Percentiles rank a stretch among this genome's conserved stretches.
phyloP scores from a whole-genome alignment of 2,329 filamentous ascomycete genomes.

The Ophiostoma ulmi region DNA sequence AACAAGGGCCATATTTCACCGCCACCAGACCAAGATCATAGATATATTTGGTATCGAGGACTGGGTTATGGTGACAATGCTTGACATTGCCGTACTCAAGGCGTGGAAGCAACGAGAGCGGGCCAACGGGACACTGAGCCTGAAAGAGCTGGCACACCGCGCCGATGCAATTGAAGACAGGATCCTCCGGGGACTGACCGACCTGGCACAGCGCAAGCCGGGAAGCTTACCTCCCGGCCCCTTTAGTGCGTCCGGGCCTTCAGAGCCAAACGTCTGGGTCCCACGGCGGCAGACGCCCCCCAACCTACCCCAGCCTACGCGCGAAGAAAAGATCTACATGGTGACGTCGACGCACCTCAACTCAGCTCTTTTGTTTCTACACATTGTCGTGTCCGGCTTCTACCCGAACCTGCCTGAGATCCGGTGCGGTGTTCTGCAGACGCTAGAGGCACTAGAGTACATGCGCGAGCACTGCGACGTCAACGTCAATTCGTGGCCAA shows the following conservation, averaged over 20 bases:
- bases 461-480: slow-evolving; percentile 21
- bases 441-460: slow-evolving; percentile 15
- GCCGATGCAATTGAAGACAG: slow-evolving; percentile 19
- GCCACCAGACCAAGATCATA: slow-evolving; percentile 15
- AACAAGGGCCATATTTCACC: slow-evolving; percentile 22
- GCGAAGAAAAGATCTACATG: slow-evolving; percentile 19
- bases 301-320: not conserved
- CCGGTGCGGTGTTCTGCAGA: slow-evolving; percentile 20
- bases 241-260: not conserved
- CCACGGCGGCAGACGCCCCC: not conserved
- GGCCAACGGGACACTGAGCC: slow-evolving; percentile 19
- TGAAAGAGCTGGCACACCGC: slow-evolving; percentile 18
- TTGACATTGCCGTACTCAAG: slow-evolving; percentile 21
- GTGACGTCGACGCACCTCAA: slow-evolving; percentile 19
- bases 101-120: slow-evolving; percentile 22
- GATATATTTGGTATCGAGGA: slow-evolving; percentile 21
- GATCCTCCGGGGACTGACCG: slow-evolving; percentile 4
- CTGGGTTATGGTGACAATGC: slow-evolving; percentile 19
- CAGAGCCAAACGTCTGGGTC: not conserved
- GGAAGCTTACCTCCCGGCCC: not conserved
- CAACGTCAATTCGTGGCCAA: slow-evolving; percentile 21
- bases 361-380: slow-evolving; percentile 14
- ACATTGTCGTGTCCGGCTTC: slow-evolving; percentile 20
- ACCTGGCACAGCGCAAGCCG: slow-evolving; percentile 10
- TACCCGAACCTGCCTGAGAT: slow-evolving; percentile 20